Evolutionary conservation across 1,284 basidiomycete species (phyloP).

Genomic region (Leucoagaricus sp.): DNA sequence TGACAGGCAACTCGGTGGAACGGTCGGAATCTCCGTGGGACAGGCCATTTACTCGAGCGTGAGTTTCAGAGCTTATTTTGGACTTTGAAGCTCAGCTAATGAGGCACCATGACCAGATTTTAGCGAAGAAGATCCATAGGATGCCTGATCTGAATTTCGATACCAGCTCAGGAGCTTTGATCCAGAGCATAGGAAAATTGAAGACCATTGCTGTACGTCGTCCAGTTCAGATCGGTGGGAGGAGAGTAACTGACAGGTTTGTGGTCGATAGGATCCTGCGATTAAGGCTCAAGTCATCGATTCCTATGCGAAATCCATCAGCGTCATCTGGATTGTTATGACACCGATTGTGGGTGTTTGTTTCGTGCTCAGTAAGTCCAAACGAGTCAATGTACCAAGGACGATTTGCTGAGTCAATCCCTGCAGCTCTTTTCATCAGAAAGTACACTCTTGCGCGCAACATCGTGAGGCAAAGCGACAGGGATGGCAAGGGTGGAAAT

Average conservation of each 20-base stretch:
- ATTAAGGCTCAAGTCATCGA: slow-evolving; percentile 56
- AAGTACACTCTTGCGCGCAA: slow-evolving; percentile 66
- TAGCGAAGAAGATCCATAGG: slow-evolving; percentile 47
- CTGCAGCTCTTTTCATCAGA: slow-evolving; percentile 54
- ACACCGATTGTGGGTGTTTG: slow-evolving; percentile 61
- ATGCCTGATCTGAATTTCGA: slow-evolving; percentile 52
- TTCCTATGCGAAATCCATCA: slow-evolving; percentile 71
- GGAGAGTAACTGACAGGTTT: not conserved
- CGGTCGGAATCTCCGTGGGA: slow-evolving; percentile 73
- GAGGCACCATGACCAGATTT: slow-evolving; percentile 36
- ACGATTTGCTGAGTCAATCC: not conserved
- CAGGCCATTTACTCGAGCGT: slow-evolving; percentile 70
- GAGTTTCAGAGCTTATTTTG: slow-evolving; percentile 24
- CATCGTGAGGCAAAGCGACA: slow-evolving; percentile 42
- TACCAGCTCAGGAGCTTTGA: slow-evolving; percentile 56
- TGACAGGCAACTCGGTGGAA: slow-evolving; percentile 72
- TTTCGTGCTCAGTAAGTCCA: slow-evolving; percentile 55
- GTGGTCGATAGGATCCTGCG: slow-evolving; percentile 42
- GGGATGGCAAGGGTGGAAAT: slow-evolving; percentile 22
- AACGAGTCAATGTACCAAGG: not conserved
- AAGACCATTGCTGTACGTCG: slow-evolving; percentile 52
- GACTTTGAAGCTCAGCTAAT: not conserved
- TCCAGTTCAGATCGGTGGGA: not conserved
- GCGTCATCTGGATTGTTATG: slow-evolving; percentile 72
- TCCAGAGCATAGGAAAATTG: slow-evolving; percentile 53